phyloP scores from a whole-genome alignment of 2,329 filamentous ascomycete species.

The Incumbomyces delicatus region DNA sequence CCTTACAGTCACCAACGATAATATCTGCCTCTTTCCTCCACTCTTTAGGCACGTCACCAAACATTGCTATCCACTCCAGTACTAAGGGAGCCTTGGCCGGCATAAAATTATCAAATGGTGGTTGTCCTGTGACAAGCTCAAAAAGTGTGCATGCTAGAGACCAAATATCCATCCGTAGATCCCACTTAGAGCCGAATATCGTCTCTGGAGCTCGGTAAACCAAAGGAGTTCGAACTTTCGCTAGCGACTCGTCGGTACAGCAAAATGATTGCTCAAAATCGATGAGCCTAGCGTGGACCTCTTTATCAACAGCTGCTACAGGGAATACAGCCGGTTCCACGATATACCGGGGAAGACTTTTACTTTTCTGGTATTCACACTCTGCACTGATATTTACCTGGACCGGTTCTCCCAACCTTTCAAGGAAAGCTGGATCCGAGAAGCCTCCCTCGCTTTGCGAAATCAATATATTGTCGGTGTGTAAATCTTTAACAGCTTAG shows the following conservation, averaged over 20 bases:
- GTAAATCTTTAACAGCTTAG: conserved; percentile 11
- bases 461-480: conserved; percentile 15
- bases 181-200: conserved; percentile 12
- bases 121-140: background rate
- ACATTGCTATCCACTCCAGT: no score
- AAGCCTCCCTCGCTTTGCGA: conserved; percentile 7
- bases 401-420: conserved; percentile 6
- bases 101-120: background rate
- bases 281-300: conserved; percentile 12
- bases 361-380: no score
- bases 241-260: conserved; percentile 8
- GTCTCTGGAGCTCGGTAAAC: conserved; percentile 17
- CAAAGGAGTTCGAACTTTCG: conserved; percentile 13
- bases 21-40: no score
- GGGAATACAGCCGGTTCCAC: no score
- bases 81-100: no score
- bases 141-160: background rate
- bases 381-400: no score
- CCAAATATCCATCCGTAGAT: conserved; percentile 6
- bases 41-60: background rate
- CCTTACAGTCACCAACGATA: no score
- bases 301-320: no score
- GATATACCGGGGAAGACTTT: no score
- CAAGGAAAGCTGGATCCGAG: conserved; percentile 10
- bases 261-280: conserved; percentile 17